A percentile compares a stretch with the other conserved stretches of the same genome.
Evolutionary conservation across 176 grass and related monocot species (phyloP).

Genomic region (Rhynchospora tenuis): DNA sequence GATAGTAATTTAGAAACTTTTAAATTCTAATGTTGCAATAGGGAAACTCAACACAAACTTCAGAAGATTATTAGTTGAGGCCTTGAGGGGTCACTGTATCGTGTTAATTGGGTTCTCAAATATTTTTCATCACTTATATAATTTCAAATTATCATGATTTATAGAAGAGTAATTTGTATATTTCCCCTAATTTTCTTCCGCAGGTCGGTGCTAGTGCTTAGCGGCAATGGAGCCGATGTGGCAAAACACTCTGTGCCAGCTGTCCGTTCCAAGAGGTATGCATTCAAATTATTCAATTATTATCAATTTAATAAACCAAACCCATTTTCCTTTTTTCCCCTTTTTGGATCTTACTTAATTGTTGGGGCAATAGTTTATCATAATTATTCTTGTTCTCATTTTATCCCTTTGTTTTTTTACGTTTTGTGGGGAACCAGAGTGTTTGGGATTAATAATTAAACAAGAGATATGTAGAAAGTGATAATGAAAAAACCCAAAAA

Average conservation of each 20-base stretch:
- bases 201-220: slow-evolving; percentile 56
- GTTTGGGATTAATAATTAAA: too few species aligned
- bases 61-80: too few species aligned
- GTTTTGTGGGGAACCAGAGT: too few species aligned
- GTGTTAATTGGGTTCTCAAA: too few species aligned
- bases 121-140: too few species aligned
- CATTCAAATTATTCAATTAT: not conserved
- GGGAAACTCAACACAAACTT: too few species aligned
- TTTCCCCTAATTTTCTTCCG: not conserved
- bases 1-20: too few species aligned
- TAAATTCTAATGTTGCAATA: too few species aligned
- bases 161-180: not conserved
- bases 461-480: not conserved
- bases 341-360: not conserved
- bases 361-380: not conserved
- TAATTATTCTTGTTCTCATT: not conserved
- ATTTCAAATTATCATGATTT: not conserved
- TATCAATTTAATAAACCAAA: not conserved
- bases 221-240: slow-evolving; percentile 47
- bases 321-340: not conserved
- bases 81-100: too few species aligned
- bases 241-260: slow-evolving; percentile 68
- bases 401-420: not conserved
- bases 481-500: not conserved
- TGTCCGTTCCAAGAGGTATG: slow-evolving; percentile 40